Evolutionary conservation across 2,329 filamentous ascomycete species (phyloP).

Genomic region (Atkinsonella hypoxylon): DNA sequence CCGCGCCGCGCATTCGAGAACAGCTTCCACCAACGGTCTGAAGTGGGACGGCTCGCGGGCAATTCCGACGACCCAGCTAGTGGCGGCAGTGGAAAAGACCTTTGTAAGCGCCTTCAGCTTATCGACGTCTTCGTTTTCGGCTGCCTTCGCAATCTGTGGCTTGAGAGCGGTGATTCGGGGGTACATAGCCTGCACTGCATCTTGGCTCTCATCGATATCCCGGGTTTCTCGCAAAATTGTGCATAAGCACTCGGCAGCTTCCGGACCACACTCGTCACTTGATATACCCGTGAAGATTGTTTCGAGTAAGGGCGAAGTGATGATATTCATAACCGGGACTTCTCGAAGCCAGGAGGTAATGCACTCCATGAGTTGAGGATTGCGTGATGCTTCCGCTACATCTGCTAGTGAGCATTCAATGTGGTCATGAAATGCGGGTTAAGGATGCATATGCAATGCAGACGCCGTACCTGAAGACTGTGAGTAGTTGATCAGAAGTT

Average conservation of each 20-base stretch:
- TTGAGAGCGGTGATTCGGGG: slow-evolving; percentile 66
- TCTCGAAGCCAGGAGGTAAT: slow-evolving; percentile 95
- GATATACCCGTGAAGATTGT: slow-evolving; percentile 68
- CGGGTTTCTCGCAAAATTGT: slow-evolving; percentile 83
- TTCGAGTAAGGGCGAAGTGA: slow-evolving; percentile 74
- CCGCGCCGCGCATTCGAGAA: slow-evolving; percentile 81
- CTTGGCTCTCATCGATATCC: slow-evolving; percentile 83
- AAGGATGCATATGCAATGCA: background rate
- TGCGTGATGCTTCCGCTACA: slow-evolving; percentile 62
- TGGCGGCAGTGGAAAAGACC: slow-evolving; percentile 84
- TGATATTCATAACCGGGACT: slow-evolving; percentile 71
- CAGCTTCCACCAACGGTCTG: slow-evolving; percentile 71
- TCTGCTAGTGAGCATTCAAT: background rate
- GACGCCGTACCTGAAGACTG: slow-evolving; percentile 68
- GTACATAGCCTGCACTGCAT: slow-evolving; percentile 71
- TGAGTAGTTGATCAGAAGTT: slow-evolving; percentile 78
- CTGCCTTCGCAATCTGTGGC: slow-evolving; percentile 63
- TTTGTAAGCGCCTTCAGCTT: slow-evolving; percentile 80
- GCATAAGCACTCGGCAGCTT: slow-evolving; percentile 85
- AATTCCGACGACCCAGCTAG: slow-evolving; percentile 88
- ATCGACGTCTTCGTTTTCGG: slow-evolving; percentile 72
- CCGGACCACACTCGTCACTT: slow-evolving; percentile 66
- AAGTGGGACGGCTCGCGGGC: slow-evolving; percentile 75
- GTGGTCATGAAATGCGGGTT: background rate
- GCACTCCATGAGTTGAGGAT: slow-evolving; percentile 86